Evolutionary conservation across 352 stramenopile species (phyloP).

Genomic region (Paralagenidium karlingii): DNA sequence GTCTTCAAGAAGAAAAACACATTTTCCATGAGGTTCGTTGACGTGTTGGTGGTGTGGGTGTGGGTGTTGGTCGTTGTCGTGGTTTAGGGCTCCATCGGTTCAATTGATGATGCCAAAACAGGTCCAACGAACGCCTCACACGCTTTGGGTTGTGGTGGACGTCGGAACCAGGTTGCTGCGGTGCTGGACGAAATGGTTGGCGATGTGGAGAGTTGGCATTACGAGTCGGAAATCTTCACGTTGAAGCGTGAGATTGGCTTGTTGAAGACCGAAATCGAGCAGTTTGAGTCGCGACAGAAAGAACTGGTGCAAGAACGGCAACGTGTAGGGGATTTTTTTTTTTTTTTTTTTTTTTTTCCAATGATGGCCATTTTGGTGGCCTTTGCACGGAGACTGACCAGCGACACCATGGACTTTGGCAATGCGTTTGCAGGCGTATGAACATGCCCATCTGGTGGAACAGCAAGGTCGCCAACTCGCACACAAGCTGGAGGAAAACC

Average conservation of each 20-base stretch:
- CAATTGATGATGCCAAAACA: no score
- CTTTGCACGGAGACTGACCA: no score
- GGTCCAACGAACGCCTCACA: no score
- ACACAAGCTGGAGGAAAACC: conserved; percentile 26
- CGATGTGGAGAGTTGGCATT: conserved; percentile 57
- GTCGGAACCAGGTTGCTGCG: conserved; percentile 38
- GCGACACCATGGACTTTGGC: no score
- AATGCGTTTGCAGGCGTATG: conserved; percentile 38
- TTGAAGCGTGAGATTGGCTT: conserved; percentile 21
- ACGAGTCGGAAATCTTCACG: conserved; percentile 30
- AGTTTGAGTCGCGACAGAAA: conserved; percentile 46
- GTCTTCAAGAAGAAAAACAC: no score
- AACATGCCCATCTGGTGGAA: conserved; percentile 34
- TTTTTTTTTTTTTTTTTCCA: not conserved
- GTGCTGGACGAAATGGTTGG: conserved; percentile 76
- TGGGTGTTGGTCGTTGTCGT: no score
- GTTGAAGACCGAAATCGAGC: conserved; percentile 15
- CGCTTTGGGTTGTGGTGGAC: no score
- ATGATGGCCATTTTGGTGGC: not conserved
- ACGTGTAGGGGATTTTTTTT: conserved; percentile 13
- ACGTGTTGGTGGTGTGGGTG: no score
- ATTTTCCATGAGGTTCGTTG: no score
- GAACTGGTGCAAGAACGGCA: conserved; percentile 47
- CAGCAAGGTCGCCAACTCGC: conserved; percentile 27
- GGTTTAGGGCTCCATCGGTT: no score